These are phyloP conservation scores for Lasiodiplodia sp. DNA, from an alignment of 2,329 filamentous ascomycete species.

Conservation along the genomic window DNA sequence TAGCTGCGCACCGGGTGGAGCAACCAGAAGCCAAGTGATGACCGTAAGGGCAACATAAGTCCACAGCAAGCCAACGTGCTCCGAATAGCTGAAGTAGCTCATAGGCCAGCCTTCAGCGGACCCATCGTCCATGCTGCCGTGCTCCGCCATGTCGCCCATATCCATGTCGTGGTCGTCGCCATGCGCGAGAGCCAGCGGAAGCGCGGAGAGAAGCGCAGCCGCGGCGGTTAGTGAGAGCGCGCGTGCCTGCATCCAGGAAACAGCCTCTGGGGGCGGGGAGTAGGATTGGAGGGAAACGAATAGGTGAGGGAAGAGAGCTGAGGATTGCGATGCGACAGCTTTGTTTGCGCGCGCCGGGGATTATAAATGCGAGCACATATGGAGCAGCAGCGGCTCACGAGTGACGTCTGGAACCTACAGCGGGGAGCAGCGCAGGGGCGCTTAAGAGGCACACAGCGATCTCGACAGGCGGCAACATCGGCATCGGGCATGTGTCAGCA, in stretches of 20 bases:
- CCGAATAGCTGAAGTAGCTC: slow-evolving; percentile 67
- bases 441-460: background rate
- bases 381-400: background rate
- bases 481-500: slow-evolving; percentile 20
- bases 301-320: background rate
- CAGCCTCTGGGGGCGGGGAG: background rate
- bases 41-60: slow-evolving; percentile 76
- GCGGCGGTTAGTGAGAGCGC: slow-evolving; percentile 40
- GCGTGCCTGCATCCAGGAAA: slow-evolving; percentile 27
- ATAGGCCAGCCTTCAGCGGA: slow-evolving; percentile 39
- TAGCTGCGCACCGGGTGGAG: slow-evolving; percentile 70
- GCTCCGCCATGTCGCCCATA: slow-evolving; percentile 34
- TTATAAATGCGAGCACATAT: slow-evolving; percentile 13
- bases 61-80: slow-evolving; percentile 65
- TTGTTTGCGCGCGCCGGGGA: background rate
- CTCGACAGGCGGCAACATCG: background rate
- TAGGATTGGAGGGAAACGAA: background rate
- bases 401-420: slow-evolving; percentile 3
- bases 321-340: slow-evolving; percentile 1
- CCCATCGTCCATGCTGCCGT: background rate
- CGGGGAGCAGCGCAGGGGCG: background rate
- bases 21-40: slow-evolving; percentile 73
- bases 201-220: slow-evolving; percentile 46
- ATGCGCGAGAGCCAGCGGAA: slow-evolving; percentile 50
- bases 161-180: slow-evolving; percentile 45